A percentile compares a stretch with the other conserved stretches of the same genome.
Conservation (phyloP, 768 basidiomycete species). For the Suillus subalutaceus region DNA sequence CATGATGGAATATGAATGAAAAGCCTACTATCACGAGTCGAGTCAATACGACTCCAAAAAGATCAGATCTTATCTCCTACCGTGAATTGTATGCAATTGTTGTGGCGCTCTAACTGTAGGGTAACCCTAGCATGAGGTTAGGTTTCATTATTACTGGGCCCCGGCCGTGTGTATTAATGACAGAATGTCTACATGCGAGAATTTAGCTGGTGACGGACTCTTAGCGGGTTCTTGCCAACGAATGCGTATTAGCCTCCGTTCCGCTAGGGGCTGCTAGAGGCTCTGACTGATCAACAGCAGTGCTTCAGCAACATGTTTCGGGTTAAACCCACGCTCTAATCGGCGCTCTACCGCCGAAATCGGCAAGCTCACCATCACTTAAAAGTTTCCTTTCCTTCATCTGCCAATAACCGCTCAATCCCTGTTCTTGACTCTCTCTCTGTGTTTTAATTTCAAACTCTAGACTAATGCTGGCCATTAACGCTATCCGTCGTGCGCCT, state of each 20-base stretch:
- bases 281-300: background rate
- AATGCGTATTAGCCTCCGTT: background rate
- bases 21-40: background rate
- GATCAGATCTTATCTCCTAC: conserved; percentile 25
- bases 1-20: conserved; percentile 20
- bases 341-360: conserved; percentile 23
- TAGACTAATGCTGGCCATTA: conserved; percentile 46
- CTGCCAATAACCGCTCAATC: conserved; percentile 15
- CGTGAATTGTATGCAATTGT: conserved; percentile 5
- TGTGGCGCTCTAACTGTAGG: background rate
- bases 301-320: conserved; percentile 7
- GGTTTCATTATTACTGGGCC: conserved; percentile 14
- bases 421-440: conserved; percentile 25
- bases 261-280: background rate
- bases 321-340: conserved; percentile 11
- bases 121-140: conserved; percentile 24
- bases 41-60: conserved; percentile 6
- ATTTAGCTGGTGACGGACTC: background rate
- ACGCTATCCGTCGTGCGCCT: conserved; percentile 52
- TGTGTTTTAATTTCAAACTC: conserved; percentile 33
- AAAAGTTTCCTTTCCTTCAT: conserved; percentile 4
- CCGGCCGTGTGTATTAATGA: conserved; percentile 11
- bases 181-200: background rate
- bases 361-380: conserved; percentile 11
- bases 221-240: background rate